Evolutionary conservation across 75 land plant genomes (phyloP), one percentile per base, ranked within the genome.

Genomic region (Picea glauca): DNA sequence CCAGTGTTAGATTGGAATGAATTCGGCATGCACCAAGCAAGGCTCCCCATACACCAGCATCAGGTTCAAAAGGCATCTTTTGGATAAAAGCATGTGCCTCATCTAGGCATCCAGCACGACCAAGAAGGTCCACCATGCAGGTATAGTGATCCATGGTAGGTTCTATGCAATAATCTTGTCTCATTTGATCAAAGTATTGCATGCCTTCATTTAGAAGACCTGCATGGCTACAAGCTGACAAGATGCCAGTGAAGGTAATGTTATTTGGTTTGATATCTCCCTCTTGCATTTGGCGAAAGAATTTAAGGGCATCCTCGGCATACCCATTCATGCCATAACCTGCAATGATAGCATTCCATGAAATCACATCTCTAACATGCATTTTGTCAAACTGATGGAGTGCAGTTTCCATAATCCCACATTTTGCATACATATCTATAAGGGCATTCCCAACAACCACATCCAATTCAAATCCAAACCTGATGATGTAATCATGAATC

Each of bases 371-470:
- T 31, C 59, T 70, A 15, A 2, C 50, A 46, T 50, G 5, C 63
- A 83, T 80, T 14, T 54, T 59, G 56, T 83, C 75, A 62, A 83
- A 83, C 26, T 60, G 18, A 4, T 74, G 46, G 18, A 46, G 46
- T 35, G 81, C 85, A 63, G 61, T 81, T 46, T n/a, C 26, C 30
- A 83, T 30, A 60, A 46, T 63, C 23, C 85, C 84, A 75, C 81
- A 60, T 38, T 75, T 80, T 23, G 63, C 82, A 76, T 83, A 83
- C 82, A 84, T 80, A 20, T 77, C 85, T 20, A 84, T 33, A 76
- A 80, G 68, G 14, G 74, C 57, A 40, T 57, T 84, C 8, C 72
- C 77, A 33, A 80, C 65, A 2, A 13, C 13, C 13, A 75, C 57
- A 77, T 77, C 78, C 38, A 26, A 14, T 33, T 56, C 56, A 31